phyloP scores from a whole-genome alignment of 192 early-diverging fungal genomes.

The Linnemannia schmuckeri region DNA sequence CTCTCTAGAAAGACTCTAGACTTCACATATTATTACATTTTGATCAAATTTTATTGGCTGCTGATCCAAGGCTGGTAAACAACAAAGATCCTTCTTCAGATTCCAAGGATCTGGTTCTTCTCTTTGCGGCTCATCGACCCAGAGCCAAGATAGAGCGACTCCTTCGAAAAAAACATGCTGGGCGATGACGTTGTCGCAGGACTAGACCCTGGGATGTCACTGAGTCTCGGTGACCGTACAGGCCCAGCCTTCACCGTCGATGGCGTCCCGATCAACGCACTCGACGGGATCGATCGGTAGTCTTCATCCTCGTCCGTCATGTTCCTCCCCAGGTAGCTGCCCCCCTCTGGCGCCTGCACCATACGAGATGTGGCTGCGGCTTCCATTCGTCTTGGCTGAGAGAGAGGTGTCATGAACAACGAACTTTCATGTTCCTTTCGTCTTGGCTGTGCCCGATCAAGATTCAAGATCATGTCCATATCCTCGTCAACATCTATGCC shows the following conservation, averaged over 20 bases:
- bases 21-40: background rate
- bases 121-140: background rate
- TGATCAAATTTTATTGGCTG: background rate
- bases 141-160: conserved; percentile 17
- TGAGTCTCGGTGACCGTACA: background rate
- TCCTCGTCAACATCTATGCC: background rate
- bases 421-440: background rate
- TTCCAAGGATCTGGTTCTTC: conserved; percentile 7
- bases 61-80: too few species aligned
- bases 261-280: conserved; percentile 15
- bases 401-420: background rate
- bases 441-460: background rate
- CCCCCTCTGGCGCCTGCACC: background rate
- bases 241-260: background rate
- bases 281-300: conserved; percentile 21
- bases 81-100: background rate
- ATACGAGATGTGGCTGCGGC: background rate
- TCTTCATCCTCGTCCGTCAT: conserved; percentile 12
- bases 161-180: background rate
- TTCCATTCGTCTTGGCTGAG: background rate
- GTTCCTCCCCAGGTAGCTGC: background rate
- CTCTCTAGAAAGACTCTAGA: background rate
- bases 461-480: background rate
- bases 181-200: background rate
- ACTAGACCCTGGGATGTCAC: background rate